These are phyloP conservation scores for Puccinia triticina DNA, from an alignment of 1,284 basidiomycete genomes.

Conservation along the genomic window DNA sequence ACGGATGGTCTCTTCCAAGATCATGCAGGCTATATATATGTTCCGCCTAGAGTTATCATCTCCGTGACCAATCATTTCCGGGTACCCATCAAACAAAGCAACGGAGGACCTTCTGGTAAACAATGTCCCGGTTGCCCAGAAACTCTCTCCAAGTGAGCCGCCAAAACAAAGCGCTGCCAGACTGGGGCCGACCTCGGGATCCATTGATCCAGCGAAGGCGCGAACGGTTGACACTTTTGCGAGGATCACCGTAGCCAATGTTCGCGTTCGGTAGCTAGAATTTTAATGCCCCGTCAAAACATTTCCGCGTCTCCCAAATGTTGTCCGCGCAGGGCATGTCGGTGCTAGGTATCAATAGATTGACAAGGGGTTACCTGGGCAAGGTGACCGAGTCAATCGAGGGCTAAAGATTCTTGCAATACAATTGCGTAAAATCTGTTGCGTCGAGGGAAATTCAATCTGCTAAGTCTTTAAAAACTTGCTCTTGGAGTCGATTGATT, in stretches of 20 bases:
- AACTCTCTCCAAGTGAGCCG: slow-evolving; percentile 5
- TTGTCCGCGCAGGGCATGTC: background rate
- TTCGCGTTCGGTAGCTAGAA: background rate
- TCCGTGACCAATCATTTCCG: background rate
- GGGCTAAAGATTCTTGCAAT: background rate
- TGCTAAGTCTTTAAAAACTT: too few relatives aligned
- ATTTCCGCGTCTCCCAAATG: background rate
- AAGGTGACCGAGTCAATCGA: too few relatives aligned
- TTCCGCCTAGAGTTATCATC: background rate
- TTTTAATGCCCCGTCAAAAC: too few relatives aligned
- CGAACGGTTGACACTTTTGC: background rate
- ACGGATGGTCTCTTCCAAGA: background rate
- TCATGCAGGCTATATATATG: background rate
- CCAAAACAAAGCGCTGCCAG: background rate
- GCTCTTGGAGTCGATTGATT: too few relatives aligned
- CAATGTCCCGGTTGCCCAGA: background rate
- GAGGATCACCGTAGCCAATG: background rate
- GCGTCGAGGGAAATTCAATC: background rate
- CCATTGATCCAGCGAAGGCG: background rate
- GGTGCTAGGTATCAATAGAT: background rate
- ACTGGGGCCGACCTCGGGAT: background rate
- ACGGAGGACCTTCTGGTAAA: background rate
- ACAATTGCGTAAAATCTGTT: background rate
- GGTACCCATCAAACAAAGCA: background rate
- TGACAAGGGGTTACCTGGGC: too few relatives aligned